Evolutionary conservation across 495 filamentous ascomycete genomes (phyloP).

Genomic region (Glonium stellatum): DNA sequence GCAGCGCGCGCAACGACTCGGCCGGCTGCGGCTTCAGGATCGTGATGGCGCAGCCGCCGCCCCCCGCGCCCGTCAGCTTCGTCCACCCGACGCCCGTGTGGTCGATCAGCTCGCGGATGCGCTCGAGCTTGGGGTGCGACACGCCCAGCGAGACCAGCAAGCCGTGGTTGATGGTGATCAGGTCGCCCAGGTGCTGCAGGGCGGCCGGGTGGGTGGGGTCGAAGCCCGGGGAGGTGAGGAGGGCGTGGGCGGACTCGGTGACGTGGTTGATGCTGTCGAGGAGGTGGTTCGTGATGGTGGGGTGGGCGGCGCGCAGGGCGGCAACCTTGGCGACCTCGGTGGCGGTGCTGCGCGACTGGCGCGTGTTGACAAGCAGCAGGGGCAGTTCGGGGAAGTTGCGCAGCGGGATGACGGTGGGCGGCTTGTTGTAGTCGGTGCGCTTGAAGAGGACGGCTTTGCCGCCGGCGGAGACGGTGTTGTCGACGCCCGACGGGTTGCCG

Average conservation of each 20-base stretch:
- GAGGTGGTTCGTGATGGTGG: slow-evolving; percentile 65
- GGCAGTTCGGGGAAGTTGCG: slow-evolving; percentile 85
- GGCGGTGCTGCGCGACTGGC: slow-evolving; percentile 71
- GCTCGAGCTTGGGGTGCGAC: slow-evolving; percentile 86
- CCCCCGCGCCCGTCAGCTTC: slow-evolving; percentile 91
- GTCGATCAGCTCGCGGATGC: slow-evolving; percentile 86
- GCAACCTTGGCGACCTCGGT: slow-evolving; percentile 81
- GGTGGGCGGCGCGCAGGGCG: slow-evolving; percentile 59
- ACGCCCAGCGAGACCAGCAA: slow-evolving; percentile 82
- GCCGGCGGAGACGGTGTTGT: slow-evolving; percentile 91
- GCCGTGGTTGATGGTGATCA: slow-evolving; percentile 90
- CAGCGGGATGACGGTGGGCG: slow-evolving; percentile 68
- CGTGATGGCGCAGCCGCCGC: slow-evolving; percentile 91
- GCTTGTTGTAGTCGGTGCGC: slow-evolving; percentile 66
- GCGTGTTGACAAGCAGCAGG: slow-evolving; percentile 81
- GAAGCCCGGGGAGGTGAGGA: slow-evolving; percentile 61
- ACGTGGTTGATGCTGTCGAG: slow-evolving; percentile 79
- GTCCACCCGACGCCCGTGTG: slow-evolving; percentile 89
- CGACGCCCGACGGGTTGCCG: slow-evolving; percentile 90
- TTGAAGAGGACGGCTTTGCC: slow-evolving; percentile 91
- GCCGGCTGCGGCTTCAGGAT: slow-evolving; percentile 59
- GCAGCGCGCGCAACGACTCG: neutral
- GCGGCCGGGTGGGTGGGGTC: slow-evolving; percentile 50
- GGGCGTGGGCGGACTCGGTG: slow-evolving; percentile 61
- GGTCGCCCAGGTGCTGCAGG: slow-evolving; percentile 66